Base-by-base conservation (phyloP, 2,329 filamentous ascomycete genomes). In the Sporothrix protearum region DNA sequence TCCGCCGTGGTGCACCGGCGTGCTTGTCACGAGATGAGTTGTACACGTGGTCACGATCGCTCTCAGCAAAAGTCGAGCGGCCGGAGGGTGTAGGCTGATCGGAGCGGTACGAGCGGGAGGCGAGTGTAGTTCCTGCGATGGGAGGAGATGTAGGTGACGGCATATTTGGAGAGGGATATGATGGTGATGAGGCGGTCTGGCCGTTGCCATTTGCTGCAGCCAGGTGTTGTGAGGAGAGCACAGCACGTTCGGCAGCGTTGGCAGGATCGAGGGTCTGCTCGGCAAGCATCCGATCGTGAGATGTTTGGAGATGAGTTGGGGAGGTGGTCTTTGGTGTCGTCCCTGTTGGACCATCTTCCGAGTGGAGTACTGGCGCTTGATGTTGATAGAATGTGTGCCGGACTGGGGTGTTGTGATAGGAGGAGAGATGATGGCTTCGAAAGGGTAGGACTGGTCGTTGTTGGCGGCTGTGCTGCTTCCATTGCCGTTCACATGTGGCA, bases 271-370 rank as follows among this genome's bases (percentile, higher is more conserved):
- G 80, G 1, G 86, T 87, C 77, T 86, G 88, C 78, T 88, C 90
- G 81, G 83, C 86, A 79, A 88, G 83, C 55, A 86, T 85, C 67
- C 87, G 83, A 78, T 93, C 91, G 77, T 92, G 90, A 63, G 87
- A 86, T 9, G 88, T 86, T 79, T 91, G 91, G 70, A 90, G 82
- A 77, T 91, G 88, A 53, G 91, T 93, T 1, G 92, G 92, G 22
- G 92, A 94, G 71, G 85, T 86, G 76, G 88, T 92, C 81, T 93
- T 94, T n/a, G 92, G 89, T 28, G 89, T 89, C 59, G 87, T 84
- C 57, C 90, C 90, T 9, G 72, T 71, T 7, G 72, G 57, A 92
- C 87, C 75, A 91, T 86, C 81, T 91, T 92, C 78, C 92, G 92
- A 66, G 91, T 93, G 45, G 89, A 91, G 77, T 92, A 92, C 71